Evolutionary conservation across 1,284 basidiomycete species (phyloP), one percentile per base, ranked within the genome.

Genomic region (Trametes versicolor): DNA sequence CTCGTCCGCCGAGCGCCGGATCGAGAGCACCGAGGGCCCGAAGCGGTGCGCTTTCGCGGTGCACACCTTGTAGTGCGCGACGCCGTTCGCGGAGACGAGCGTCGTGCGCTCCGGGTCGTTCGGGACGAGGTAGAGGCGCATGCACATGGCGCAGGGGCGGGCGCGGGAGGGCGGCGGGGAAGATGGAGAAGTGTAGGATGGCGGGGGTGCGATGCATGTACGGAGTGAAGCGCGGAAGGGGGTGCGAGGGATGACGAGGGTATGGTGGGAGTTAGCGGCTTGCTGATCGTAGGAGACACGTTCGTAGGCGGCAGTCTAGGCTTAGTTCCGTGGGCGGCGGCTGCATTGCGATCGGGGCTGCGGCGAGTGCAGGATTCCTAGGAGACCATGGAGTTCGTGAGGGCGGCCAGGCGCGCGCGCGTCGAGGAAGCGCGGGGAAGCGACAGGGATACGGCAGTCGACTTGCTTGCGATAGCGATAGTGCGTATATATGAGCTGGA

Each of bases 61-160:
- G 23, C 72, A 74, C 63, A 85, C 76, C 64, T 78, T 77, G 70
- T 85, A 87, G 63, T 84, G 82, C 27, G 80, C 77, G 37, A 81
- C 77, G 36, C 84, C 84, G 66, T 83, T 83, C 25, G 79, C 72
- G 19, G 85, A 85, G 29, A 86, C 78, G 50, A 87, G 76, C 19
- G 80, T 78, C 13, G 83, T 83, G 60, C 80, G 78, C 69, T 82
- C 78, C 7, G 83, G 82, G 67, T 85, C 80, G 71, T 85, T 83
- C 21, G 81, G 82, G 15, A 82, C 72, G 60, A 86, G 79, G 71
- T 83, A 85, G 29, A 86, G 76, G 60, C 84, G 81, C 83, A 86
- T 85, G 39, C 47, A 60, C 53, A 52, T 53, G 8, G 29, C 36
- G 49, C n/a, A 34, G 23, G 43, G 8, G 54, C 3, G 25, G 12